Percentiles rank a stretch among this genome's conserved stretches.
Conservation (phyloP, 2,329 filamentous ascomycete species). For the Ascochyta koolunga region DNA sequence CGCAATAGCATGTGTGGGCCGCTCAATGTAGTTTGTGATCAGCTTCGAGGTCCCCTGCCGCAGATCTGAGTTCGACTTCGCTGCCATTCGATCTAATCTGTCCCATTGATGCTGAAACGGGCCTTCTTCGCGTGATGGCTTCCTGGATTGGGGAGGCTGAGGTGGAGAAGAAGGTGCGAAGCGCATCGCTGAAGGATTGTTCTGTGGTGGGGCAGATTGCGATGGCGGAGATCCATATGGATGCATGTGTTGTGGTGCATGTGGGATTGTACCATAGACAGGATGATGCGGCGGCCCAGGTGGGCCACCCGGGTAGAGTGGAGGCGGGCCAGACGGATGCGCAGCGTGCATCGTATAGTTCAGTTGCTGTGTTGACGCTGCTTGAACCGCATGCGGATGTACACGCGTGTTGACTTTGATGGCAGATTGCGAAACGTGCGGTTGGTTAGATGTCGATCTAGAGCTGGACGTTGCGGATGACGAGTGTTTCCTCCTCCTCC, state of each 20-base stretch:
- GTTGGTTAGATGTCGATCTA: constrained; percentile 3
- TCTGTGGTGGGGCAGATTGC: constrained; percentile 23
- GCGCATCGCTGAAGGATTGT: constrained; percentile 29
- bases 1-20: constrained; percentile 34
- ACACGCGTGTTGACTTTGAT: constrained; percentile 3
- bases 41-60: constrained; percentile 36
- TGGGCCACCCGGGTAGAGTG: constrained; percentile 21
- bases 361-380: constrained; percentile 18
- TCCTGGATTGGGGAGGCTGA: constrained; percentile 10
- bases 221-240: constrained; percentile 22
- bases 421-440: constrained; percentile 5
- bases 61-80: constrained; percentile 38
- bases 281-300: constrained; percentile 26
- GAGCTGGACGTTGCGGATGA: constrained; percentile 7
- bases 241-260: constrained; percentile 20
- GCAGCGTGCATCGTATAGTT: constrained; percentile 14
- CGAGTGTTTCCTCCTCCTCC: constrained; percentile 8
- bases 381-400: constrained; percentile 16
- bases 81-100: constrained; percentile 36
- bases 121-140: constrained; percentile 24
- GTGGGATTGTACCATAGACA: constrained; percentile 28
- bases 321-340: constrained; percentile 13
- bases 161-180: constrained; percentile 29
- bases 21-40: constrained; percentile 38
- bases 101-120: constrained; percentile 37